Conservation (phyloP, 192 early-diverging fungal species). For the Dispira parvispora region DNA sequence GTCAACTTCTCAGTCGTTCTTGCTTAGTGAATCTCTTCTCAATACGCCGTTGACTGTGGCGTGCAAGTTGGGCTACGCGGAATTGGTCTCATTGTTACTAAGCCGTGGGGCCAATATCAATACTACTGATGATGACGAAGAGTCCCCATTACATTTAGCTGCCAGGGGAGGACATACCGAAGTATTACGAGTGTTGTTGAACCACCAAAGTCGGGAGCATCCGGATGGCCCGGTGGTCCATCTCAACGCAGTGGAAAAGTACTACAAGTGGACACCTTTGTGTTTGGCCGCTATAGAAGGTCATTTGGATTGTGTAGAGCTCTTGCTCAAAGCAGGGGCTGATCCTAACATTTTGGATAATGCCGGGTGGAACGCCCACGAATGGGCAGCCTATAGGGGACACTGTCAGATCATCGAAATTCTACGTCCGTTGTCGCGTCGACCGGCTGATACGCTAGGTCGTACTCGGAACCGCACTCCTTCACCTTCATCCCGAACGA, state of each 20-base stretch:
- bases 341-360: constrained; percentile 26
- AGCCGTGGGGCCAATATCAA: constrained; percentile 34
- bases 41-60: constrained; percentile 35
- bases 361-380: constrained; percentile 39
- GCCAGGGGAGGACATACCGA: constrained; percentile 31
- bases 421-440: constrained; percentile 24
- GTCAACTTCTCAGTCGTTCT: constrained; percentile 13
- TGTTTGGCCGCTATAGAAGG: constrained; percentile 49
- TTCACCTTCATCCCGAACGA: background rate
- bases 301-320: constrained; percentile 29
- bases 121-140: constrained; percentile 49
- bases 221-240: constrained; percentile 13
- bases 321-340: constrained; percentile 34
- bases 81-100: constrained; percentile 32
- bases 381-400: constrained; percentile 44
- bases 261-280: constrained; percentile 44
- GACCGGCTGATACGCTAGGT: constrained; percentile 12
- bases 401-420: constrained; percentile 28
- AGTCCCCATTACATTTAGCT: constrained; percentile 38
- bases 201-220: background rate
- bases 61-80: constrained; percentile 28
- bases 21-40: constrained; percentile 9
- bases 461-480: constrained; percentile 3
- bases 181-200: constrained; percentile 31
- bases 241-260: constrained; percentile 29